Evolutionary conservation across 2,329 filamentous ascomycete species (phyloP), one percentile per base, ranked within the genome.

Genomic region (Fusarium caatingaense): DNA sequence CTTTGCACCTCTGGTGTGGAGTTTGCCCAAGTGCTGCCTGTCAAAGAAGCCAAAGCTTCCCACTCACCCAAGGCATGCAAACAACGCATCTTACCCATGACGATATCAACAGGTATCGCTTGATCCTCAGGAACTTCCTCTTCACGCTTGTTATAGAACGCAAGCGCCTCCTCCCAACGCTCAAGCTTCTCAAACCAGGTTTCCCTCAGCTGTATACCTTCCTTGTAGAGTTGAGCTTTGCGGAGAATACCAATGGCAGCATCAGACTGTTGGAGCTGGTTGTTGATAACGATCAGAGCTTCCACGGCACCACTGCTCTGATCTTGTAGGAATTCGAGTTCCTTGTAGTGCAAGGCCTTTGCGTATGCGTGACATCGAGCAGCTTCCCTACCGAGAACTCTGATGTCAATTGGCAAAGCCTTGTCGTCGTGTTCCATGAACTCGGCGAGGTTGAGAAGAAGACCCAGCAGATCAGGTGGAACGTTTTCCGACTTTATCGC

Each of bases 401-500:
- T 87, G 69, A 99, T 98, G 77, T 99, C 97, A 68, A 99, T 99
- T 3, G 96, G 96, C 55, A 99, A 84, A 16, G 97, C 95, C 80
- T 99, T 99, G 79, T 99, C 96, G 74, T 99, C 97, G 76, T 99
- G 96, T 78, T 99, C 96, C 96, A 99, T 99, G 79, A 99, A 99
- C 78, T 99, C 96, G 23, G 96, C 96, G 53, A 99, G 86, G 76
- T 99, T 99, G 50, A 99, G 88, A 28, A 99, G 85, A 51, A 98
- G 91, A 65, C 97, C 95, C 11, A 99, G 85, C 71, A 99, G 91
- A 79, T 99, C 97, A 0, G 97, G 96, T 0, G 96, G 95, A 15
- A 99, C 97, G 73, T 98, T 95, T 55, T 95, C 92, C 6, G 95
- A 98, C 57, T 94, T 96, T 72, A 99, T 92, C 1, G 97, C 96